Percentiles rank a stretch among this genome's conserved stretches.
phyloP scores from a whole-genome alignment of 2,329 filamentous ascomycete species.

The Pezicula rhizophila region DNA sequence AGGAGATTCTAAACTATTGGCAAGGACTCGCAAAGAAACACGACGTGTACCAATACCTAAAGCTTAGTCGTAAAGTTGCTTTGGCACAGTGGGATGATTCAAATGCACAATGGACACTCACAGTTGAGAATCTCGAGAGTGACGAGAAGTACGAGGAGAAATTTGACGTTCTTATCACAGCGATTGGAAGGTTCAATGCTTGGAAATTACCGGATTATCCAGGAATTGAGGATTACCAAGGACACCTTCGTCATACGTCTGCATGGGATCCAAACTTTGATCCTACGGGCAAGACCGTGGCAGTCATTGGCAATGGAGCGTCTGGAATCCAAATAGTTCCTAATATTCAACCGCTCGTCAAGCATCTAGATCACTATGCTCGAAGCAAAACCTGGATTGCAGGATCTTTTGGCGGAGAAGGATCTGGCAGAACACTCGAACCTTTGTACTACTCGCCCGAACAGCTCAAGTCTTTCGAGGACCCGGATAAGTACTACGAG shows the following conservation, averaged over 20 bases:
- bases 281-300: constrained; percentile 37
- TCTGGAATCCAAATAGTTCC: constrained; percentile 45
- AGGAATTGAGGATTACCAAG: constrained; percentile 43
- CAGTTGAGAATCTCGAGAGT: constrained; percentile 32
- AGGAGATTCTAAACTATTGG: constrained; percentile 65
- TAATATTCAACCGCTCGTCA: constrained; percentile 22
- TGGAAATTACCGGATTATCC: constrained; percentile 58
- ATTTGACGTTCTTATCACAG: constrained; percentile 56
- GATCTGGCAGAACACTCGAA: constrained; percentile 26
- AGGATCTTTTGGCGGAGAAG: constrained; percentile 48
- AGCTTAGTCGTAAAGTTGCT: constrained; percentile 49
- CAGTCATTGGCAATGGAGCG: constrained; percentile 57
- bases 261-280: constrained; percentile 45
- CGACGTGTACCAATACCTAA: constrained; percentile 53
- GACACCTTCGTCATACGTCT: constrained; percentile 52
- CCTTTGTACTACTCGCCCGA: constrained; percentile 49
- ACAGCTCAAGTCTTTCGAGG: constrained; percentile 48
- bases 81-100: constrained; percentile 48
- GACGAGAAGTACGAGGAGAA: constrained; percentile 37
- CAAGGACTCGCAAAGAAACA: constrained; percentile 56
- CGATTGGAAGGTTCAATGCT: constrained; percentile 60
- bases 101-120: constrained; percentile 45
- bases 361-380: constrained; percentile 56
- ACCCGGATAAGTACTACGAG: constrained; percentile 50
- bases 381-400: constrained; percentile 64